A percentile compares a stretch with the other conserved stretches of the same genome.
These are phyloP conservation scores for Backusella tuberculispora DNA, from an alignment of 192 early-diverging fungal genomes.

Conservation along the genomic window DNA sequence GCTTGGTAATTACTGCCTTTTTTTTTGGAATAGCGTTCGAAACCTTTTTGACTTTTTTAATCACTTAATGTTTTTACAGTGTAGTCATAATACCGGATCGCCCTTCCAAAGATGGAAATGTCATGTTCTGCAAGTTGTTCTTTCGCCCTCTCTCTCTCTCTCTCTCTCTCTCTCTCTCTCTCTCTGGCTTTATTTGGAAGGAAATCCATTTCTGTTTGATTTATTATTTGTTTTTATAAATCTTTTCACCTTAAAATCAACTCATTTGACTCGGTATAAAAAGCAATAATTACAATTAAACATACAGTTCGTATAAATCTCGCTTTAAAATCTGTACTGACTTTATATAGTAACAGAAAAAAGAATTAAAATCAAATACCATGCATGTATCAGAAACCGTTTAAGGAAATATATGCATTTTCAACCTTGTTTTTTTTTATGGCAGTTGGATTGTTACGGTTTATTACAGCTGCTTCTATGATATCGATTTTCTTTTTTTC, in stretches of 20 bases:
- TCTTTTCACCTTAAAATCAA: too few relatives aligned
- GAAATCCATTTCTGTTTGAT: neutral
- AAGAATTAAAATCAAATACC: neutral
- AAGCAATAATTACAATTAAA: too few relatives aligned
- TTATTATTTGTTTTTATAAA: neutral
- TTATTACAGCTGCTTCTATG: neutral
- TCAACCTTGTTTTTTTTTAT: neutral
- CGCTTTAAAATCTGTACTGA: neutral
- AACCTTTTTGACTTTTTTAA: neutral
- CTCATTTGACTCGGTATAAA: too few relatives aligned
- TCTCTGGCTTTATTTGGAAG: neutral
- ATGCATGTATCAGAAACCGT: neutral
- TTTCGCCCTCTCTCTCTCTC: neutral
- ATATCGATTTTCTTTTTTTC: neutral
- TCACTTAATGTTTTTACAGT: neutral
- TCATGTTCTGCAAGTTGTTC: neutral
- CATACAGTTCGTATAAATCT: neutral
- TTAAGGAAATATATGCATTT: neutral
- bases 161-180: neutral
- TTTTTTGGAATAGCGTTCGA: neutral
- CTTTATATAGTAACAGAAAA: neutral
- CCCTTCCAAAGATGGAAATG: slow-evolving; percentile 1
- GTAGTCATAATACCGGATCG: neutral
- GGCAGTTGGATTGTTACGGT: neutral
- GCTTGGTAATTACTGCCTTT: neutral